Conservation (phyloP, 179 eudicot genomes). For the Gypsophila paniculata region DNA sequence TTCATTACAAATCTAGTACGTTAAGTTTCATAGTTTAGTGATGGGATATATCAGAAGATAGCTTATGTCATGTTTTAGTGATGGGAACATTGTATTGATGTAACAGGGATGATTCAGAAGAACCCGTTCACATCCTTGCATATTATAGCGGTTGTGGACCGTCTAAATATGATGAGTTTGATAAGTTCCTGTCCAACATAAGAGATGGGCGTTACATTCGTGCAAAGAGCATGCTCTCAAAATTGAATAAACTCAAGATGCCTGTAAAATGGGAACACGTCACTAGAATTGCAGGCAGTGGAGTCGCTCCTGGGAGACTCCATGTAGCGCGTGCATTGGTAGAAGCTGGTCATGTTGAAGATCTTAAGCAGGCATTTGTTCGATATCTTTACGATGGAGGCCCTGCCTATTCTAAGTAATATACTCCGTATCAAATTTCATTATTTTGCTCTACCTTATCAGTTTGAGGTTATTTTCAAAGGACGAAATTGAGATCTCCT, state of each 20-base stretch:
- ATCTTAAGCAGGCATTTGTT: conserved; percentile 83
- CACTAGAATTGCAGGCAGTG: conserved; percentile 77
- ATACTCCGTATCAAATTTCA: neutral
- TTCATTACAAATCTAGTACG: too few relatives aligned
- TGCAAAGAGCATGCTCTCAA: conserved; percentile 75
- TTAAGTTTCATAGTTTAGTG: neutral
- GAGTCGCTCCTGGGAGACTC: conserved; percentile 95
- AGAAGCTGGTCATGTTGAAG: conserved; percentile 92
- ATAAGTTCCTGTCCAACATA: conserved; percentile 63
- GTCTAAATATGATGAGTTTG: conserved; percentile 48
- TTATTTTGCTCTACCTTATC: conserved; percentile 8
- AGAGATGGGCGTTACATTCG: conserved; percentile 88
- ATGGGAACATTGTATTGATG: conserved; percentile 10
- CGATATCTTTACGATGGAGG: conserved; percentile 93
- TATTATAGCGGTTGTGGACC: conserved; percentile 95
- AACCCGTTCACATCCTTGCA: conserved; percentile 94
- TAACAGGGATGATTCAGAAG: conserved; percentile 65
- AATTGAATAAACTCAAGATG: conserved; percentile 63
- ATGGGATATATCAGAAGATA: neutral
- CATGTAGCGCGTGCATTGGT: conserved; percentile 96
- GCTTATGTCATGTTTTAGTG: conserved; percentile 3
- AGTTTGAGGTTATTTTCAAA: neutral
- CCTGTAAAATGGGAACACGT: conserved; percentile 86
- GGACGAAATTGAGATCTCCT: neutral
- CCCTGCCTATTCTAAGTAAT: conserved; percentile 94